A percentile compares a stretch with the other conserved stretches of the same genome.
These are phyloP conservation scores for Cutaneotrichosporon sp. DNA, from an alignment of 1,284 basidiomycete genomes.

Conservation along the genomic window DNA sequence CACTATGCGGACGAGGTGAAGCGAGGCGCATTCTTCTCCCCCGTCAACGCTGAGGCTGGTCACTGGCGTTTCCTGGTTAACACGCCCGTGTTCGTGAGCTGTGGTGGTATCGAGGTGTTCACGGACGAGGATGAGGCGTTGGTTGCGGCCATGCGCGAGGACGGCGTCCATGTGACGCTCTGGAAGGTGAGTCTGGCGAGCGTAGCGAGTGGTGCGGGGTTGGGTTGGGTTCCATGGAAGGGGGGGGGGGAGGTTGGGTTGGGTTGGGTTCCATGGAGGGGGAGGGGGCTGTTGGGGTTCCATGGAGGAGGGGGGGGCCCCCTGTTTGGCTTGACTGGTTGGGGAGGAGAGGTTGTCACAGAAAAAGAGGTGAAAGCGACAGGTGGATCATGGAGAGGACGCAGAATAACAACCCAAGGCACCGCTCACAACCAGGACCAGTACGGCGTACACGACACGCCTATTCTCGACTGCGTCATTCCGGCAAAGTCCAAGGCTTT, in stretches of 20 bases:
- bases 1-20: constrained; percentile 19
- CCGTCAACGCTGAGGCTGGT: constrained; percentile 22
- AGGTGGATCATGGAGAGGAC: too few species aligned
- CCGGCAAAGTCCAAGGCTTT: neutral
- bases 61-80: constrained; percentile 26
- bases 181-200: constrained; percentile 9
- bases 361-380: too few species aligned
- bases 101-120: constrained; percentile 41
- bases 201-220: too few species aligned
- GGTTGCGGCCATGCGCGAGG: constrained; percentile 32
- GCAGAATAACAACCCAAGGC: neutral
- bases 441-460: constrained; percentile 11
- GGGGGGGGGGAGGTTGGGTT: too few species aligned
- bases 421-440: constrained; percentile 7
- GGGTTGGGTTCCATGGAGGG: too few species aligned
- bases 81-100: constrained; percentile 36
- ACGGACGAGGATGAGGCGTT: constrained; percentile 36
- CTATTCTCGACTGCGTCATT: neutral
- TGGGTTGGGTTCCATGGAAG: too few species aligned
- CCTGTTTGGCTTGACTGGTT: too few species aligned
- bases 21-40: constrained; percentile 25
- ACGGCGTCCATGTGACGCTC: constrained; percentile 32
- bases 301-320: too few species aligned
- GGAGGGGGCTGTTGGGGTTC: too few species aligned
- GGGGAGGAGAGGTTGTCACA: too few species aligned